These are phyloP conservation scores for Cytospora piceae DNA, from an alignment of 2,329 filamentous ascomycete genomes.

Conservation along the genomic window DNA sequence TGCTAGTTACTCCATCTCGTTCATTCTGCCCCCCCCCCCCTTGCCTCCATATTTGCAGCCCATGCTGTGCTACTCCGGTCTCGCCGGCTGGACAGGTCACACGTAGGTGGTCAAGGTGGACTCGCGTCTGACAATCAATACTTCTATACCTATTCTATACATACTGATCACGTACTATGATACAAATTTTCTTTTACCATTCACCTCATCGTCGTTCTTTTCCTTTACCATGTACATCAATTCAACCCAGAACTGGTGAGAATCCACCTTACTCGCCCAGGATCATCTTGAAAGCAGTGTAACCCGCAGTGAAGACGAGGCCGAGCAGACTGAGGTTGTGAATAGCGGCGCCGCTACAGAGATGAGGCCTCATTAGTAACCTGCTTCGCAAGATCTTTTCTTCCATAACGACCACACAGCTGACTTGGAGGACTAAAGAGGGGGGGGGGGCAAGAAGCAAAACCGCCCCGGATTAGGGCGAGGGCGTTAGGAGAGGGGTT, in stretches of 20 bases:
- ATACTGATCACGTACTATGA: too few relatives aligned
- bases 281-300: constrained; percentile 7
- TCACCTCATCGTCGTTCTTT: background rate
- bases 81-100: too few relatives aligned
- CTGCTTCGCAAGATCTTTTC: background rate
- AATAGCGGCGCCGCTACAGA: constrained; percentile 42
- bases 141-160: too few relatives aligned
- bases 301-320: constrained; percentile 11
- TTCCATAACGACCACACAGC: background rate
- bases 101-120: too few relatives aligned
- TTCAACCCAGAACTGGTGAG: background rate
- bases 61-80: too few relatives aligned
- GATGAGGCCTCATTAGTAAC: constrained; percentile 13
- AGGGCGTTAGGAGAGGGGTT: background rate
- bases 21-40: too few relatives aligned
- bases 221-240: background rate
- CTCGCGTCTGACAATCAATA: too few relatives aligned
- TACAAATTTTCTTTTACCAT: background rate
- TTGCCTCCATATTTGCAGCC: too few relatives aligned
- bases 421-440: too few relatives aligned
- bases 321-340: constrained; percentile 42
- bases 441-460: background rate
- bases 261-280: constrained; percentile 8
- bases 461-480: background rate
- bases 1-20: too few relatives aligned